Conservation (phyloP, 192 early-diverging fungal genomes). For the Coemansia sp. region DNA sequence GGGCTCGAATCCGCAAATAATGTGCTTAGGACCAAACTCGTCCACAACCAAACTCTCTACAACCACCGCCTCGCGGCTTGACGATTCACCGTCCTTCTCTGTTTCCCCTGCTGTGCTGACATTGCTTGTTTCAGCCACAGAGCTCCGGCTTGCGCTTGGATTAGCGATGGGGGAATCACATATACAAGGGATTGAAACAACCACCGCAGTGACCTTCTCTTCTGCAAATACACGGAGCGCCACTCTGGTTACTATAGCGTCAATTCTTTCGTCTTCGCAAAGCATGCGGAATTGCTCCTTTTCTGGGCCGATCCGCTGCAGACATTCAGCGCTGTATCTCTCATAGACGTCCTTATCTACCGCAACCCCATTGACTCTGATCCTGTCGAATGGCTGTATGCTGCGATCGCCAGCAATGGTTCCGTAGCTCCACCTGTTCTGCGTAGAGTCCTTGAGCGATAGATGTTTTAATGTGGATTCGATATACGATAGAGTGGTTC, state of each 20-base stretch:
- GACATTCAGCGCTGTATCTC: conserved; percentile 19
- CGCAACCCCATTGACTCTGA: conserved; percentile 31
- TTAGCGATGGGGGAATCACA: not conserved
- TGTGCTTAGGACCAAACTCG: conserved; percentile 19
- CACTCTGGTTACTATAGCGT: conserved; percentile 25
- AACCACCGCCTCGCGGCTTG: not conserved
- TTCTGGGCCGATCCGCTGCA: conserved; percentile 6
- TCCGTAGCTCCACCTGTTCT: conserved; percentile 32
- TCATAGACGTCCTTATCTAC: conserved; percentile 25
- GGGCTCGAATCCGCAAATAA: conserved; percentile 45
- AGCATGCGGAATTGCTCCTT: conserved; percentile 1
- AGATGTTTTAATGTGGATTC: conserved; percentile 47
- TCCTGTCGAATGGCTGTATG: conserved; percentile 21
- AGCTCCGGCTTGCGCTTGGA: not conserved
- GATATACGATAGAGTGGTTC: conserved; percentile 37
- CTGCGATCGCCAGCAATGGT: conserved; percentile 27
- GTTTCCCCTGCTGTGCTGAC: not conserved
- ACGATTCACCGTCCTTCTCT: not conserved
- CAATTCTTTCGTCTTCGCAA: not conserved
- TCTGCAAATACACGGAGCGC: conserved; percentile 38
- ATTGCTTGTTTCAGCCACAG: not conserved
- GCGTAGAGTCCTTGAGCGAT: conserved; percentile 3
- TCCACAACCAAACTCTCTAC: conserved; percentile 36
- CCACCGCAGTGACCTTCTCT: conserved; percentile 27
- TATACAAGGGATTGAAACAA: conserved; percentile 15